These are phyloP conservation scores for Vitis cinerea DNA, from an alignment of 164 flowering plant species.

Conservation along the genomic window DNA sequence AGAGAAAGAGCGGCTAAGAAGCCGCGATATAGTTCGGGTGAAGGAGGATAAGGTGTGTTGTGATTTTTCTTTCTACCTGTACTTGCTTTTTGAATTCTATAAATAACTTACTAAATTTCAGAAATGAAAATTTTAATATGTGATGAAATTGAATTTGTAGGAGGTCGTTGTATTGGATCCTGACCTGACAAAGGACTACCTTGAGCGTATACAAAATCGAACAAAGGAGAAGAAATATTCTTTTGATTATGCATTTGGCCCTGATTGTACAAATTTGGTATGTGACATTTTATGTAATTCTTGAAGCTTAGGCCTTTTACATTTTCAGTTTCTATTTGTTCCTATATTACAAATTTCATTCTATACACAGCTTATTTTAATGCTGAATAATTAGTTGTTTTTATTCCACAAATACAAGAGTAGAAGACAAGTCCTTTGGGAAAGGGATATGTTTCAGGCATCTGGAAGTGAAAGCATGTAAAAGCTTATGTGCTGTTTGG, in stretches of 20 bases:
- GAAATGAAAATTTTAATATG: background rate
- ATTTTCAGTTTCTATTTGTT: no score
- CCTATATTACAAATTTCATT: no score
- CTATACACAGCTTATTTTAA: no score
- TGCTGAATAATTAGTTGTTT: no score
- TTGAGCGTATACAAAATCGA: slow-evolving; percentile 78
- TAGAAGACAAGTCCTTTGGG: no score
- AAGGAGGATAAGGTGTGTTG: slow-evolving; percentile 55
- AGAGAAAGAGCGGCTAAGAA: slow-evolving; percentile 33
- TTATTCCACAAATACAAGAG: no score
- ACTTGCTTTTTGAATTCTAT: background rate
- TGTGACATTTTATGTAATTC: background rate
- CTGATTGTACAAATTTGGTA: slow-evolving; percentile 66
- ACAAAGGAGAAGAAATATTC: slow-evolving; percentile 69
- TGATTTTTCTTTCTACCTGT: background rate
- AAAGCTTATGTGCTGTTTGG: no score
- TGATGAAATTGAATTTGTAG: slow-evolving; percentile 27
- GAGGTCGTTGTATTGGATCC: slow-evolving; percentile 83
- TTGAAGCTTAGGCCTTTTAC: no score
- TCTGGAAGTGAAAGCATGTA: no score
- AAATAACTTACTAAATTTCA: background rate
- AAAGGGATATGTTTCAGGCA: no score
- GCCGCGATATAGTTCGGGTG: slow-evolving; percentile 71
- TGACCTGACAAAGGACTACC: slow-evolving; percentile 79
- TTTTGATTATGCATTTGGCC: slow-evolving; percentile 83